A percentile compares a stretch with the other conserved stretches of the same genome.
These are phyloP conservation scores for Plenodomus biglobosus DNA, from an alignment of 2,329 filamentous ascomycete species.

Conservation along the genomic window DNA sequence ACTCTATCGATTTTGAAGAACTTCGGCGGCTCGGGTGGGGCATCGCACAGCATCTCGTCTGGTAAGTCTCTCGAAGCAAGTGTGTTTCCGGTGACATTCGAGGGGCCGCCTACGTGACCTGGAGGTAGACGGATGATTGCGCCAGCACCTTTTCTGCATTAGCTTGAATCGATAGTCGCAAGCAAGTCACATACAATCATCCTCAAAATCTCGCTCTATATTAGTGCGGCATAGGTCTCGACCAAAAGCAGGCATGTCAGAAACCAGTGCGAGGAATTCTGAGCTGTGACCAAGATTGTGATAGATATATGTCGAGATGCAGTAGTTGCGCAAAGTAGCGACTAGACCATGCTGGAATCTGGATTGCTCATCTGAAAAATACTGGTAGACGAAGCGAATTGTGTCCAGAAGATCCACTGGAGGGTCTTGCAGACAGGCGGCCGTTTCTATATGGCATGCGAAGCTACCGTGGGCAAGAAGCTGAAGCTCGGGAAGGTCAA, in stretches of 20 bases:
- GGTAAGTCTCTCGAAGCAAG: conserved; percentile 13
- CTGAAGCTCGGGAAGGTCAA: conserved; percentile 45
- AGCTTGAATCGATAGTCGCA: background rate
- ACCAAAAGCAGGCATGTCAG: conserved; percentile 44
- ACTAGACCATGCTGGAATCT: conserved; percentile 34
- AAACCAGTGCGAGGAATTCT: conserved; percentile 43
- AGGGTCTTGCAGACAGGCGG: conserved; percentile 42
- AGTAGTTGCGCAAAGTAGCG: conserved; percentile 49
- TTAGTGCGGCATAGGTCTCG: conserved; percentile 46
- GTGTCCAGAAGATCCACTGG: conserved; percentile 46
- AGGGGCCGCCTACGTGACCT: background rate
- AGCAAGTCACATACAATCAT: conserved; percentile 43
- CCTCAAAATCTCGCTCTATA: conserved; percentile 42
- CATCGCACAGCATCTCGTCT: conserved; percentile 8
- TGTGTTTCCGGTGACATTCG: background rate
- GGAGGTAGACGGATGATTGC: conserved; percentile 16
- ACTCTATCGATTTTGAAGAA: background rate
- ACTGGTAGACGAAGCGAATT: conserved; percentile 41
- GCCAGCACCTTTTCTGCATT: conserved; percentile 13
- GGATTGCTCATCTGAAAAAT: conserved; percentile 26
- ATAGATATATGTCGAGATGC: conserved; percentile 42
- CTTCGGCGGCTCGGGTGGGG: background rate
- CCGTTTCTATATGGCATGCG: conserved; percentile 43
- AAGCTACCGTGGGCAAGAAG: conserved; percentile 46
- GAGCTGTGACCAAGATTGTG: conserved; percentile 41